Conservation (phyloP, 768 basidiomycete genomes). For the Pleurotus pulmonarius region DNA sequence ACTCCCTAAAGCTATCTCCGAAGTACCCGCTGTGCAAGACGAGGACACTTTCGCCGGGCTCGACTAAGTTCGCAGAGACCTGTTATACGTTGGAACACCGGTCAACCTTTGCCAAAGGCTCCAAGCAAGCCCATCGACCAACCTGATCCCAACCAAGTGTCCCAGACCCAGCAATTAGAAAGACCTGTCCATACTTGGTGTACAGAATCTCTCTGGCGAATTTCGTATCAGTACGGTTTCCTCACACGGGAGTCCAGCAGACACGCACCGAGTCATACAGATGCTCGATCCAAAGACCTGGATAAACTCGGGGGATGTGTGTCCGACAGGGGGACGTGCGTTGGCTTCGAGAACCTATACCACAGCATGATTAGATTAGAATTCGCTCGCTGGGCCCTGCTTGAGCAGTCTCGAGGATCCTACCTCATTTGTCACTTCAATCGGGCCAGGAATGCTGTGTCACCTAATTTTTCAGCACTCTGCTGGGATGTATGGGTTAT, state of each 20-base stretch:
- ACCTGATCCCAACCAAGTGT: slow-evolving; percentile 91
- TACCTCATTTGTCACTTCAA: slow-evolving; percentile 38
- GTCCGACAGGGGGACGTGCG: slow-evolving; percentile 76
- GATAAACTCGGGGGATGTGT: slow-evolving; percentile 81
- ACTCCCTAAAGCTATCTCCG: slow-evolving; percentile 78
- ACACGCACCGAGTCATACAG: slow-evolving; percentile 58
- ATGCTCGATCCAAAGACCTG: slow-evolving; percentile 77
- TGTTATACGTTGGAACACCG: slow-evolving; percentile 19
- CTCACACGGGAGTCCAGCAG: background rate
- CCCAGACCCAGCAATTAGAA: slow-evolving; percentile 84
- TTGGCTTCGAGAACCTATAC: slow-evolving; percentile 72
- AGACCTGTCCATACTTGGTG: slow-evolving; percentile 66
- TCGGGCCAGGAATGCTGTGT: slow-evolving; percentile 48
- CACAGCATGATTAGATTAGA: no score
- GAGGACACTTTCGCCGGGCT: slow-evolving; percentile 65
- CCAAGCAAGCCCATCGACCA: slow-evolving; percentile 11
- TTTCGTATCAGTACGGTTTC: background rate
- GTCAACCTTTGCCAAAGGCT: background rate
- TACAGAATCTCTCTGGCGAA: slow-evolving; percentile 57
- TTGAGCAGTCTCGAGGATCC: background rate
- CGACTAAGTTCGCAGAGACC: slow-evolving; percentile 81
- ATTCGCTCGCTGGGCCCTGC: background rate
- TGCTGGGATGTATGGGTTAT: slow-evolving; percentile 1
- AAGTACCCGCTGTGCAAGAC: slow-evolving; percentile 90
- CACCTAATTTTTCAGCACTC: no score